Percentiles rank a stretch among this genome's conserved stretches.
phyloP scores from a whole-genome alignment of 371 early-diverging fungal species.

The Blastocladiella emersonii region DNA sequence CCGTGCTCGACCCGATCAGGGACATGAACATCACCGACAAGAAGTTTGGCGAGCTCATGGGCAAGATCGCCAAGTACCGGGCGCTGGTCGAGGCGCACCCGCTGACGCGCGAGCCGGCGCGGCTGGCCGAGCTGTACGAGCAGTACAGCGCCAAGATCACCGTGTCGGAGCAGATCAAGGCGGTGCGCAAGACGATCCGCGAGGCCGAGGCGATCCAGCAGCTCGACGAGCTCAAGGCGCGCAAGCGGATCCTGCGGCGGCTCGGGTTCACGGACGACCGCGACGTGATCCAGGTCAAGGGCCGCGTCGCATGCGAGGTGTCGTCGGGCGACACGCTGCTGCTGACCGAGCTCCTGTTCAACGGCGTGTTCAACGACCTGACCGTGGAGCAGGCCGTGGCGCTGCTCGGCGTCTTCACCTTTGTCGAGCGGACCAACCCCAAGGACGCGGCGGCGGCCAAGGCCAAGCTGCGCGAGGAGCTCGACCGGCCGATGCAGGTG shows the following conservation, averaged over 20 bases:
- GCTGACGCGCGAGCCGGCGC: conserved; percentile 33
- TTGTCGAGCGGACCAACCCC: conserved; percentile 51
- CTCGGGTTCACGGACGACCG: conserved; percentile 64
- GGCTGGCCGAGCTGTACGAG: conserved; percentile 37
- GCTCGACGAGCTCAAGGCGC: conserved; percentile 80
- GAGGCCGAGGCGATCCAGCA: conserved; percentile 72
- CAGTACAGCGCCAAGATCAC: conserved; percentile 46
- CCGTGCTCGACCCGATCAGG: conserved; percentile 71
- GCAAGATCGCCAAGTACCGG: conserved; percentile 14
- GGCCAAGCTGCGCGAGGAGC: conserved; percentile 48
- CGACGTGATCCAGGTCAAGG: conserved; percentile 91
- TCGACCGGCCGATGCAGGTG: conserved; percentile 57
- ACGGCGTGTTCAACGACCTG: conserved; percentile 92
- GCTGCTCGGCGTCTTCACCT: conserved; percentile 88
- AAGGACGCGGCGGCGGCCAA: conserved; percentile 24
- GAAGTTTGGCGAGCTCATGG: conserved; percentile 53
- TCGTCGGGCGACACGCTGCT: conserved; percentile 94
- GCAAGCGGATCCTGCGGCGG: conserved; percentile 80
- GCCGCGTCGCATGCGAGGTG: conserved; percentile 99
- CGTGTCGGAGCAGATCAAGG: conserved; percentile 42
- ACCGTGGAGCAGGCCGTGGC: conserved; percentile 80
- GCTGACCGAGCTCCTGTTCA: conserved; percentile 98
- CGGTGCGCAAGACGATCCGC: conserved; percentile 49
- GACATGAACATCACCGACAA: conserved; percentile 81
- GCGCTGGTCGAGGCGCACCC: conserved; percentile 23